Conservation (phyloP, 768 basidiomycete species). For the Phaeotremella skinneri region DNA sequence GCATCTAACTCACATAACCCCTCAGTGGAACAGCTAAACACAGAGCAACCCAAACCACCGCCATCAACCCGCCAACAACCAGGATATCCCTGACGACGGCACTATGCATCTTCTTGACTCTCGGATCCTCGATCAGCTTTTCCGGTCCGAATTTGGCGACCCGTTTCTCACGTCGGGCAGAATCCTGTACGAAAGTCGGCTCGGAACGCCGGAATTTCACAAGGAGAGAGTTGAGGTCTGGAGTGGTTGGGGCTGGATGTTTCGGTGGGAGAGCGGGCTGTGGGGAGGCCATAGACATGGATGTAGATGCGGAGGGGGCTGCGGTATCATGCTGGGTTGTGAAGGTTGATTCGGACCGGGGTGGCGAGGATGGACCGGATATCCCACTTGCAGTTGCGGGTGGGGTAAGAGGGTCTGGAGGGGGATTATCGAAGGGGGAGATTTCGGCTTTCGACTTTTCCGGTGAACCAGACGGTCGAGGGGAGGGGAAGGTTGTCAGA, state of each 20-base stretch:
- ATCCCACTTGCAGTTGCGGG: background rate
- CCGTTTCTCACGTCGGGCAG: background rate
- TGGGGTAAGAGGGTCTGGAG: background rate
- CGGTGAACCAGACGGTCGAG: background rate
- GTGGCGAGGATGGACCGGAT: background rate
- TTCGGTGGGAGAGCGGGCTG: background rate
- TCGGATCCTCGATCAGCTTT: conserved; percentile 36
- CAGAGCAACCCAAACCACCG: conserved; percentile 27
- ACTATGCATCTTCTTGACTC: conserved; percentile 27
- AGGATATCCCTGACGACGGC: conserved; percentile 41
- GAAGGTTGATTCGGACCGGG: background rate
- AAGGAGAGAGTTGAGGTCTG: conserved; percentile 12
- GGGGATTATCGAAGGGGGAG: conserved; percentile 24
- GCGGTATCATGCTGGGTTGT: background rate
- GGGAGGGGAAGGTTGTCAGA: background rate
- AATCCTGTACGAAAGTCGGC: background rate
- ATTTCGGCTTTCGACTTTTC: conserved; percentile 12
- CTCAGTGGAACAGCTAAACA: conserved; percentile 40
- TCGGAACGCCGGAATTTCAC: conserved; percentile 10
- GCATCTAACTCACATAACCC: no score
- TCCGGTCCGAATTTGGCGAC: conserved; percentile 40
- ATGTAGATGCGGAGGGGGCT: no score
- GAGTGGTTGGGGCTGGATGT: background rate
- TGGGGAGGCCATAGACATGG: background rate
- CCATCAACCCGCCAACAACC: conserved; percentile 27